These are phyloP conservation scores for Pouteria glomerata DNA, from an alignment of 148 eudicot species.

Conservation along the genomic window DNA sequence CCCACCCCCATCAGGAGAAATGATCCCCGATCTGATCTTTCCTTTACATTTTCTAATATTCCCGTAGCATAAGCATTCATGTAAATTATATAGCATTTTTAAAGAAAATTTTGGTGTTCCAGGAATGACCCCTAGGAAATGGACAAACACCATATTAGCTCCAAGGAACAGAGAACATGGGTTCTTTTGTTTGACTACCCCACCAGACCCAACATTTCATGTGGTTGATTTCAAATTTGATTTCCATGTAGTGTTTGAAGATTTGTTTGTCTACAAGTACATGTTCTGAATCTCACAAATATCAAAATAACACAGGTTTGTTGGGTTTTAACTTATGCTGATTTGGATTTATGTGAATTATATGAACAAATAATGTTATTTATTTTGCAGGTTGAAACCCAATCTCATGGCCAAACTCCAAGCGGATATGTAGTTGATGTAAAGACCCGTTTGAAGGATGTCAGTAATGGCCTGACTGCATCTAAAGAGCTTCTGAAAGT, in stretches of 20 bases:
- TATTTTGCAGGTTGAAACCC: conserved; percentile 39
- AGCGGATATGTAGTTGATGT: conserved; percentile 32
- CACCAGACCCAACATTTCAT: conserved; percentile 15
- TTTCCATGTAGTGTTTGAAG: not conserved
- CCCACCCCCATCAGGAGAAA: not conserved
- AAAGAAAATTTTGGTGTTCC: not conserved
- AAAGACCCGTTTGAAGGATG: conserved; percentile 56
- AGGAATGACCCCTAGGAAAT: conserved; percentile 9
- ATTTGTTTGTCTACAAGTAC: not conserved
- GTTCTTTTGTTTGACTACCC: conserved; percentile 6
- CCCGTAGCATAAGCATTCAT: not conserved
- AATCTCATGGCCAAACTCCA: conserved; percentile 21
- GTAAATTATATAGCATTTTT: not conserved
- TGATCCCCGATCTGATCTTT: not conserved
- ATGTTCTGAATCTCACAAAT: not conserved
- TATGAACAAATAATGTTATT: conserved; percentile 5
- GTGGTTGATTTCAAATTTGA: conserved; percentile 4
- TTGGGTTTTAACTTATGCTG: conserved; percentile 14
- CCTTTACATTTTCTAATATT: not conserved
- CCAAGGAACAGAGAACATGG: conserved; percentile 27
- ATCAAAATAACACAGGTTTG: conserved; percentile 17
- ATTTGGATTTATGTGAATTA: not conserved
- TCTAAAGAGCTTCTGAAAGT: conserved; percentile 55
- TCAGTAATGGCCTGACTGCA: conserved; percentile 48
- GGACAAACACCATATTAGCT: conserved; percentile 15